Evolutionary conservation across 2,329 filamentous ascomycete species (phyloP).

Genomic region (Botrytis porri): DNA sequence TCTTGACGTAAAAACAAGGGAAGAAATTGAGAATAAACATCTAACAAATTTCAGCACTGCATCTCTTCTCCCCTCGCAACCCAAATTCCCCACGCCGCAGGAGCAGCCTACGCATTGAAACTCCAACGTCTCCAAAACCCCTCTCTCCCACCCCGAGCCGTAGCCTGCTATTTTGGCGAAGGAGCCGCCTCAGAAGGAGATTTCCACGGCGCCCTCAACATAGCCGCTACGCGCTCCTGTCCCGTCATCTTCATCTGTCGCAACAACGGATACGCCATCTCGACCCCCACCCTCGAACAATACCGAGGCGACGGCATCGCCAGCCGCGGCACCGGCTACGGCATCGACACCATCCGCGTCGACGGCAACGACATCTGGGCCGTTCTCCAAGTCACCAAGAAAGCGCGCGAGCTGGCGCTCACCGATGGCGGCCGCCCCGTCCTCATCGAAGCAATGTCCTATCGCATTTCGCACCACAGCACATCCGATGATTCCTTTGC

Average conservation of each 20-base stretch:
- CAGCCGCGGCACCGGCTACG: constrained; percentile 80
- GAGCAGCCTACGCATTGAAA: constrained; percentile 84
- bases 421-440: constrained; percentile 53
- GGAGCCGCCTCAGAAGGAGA: constrained; percentile 88
- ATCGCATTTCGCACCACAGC: constrained; percentile 96
- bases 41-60: constrained; percentile 54
- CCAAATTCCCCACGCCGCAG: constrained; percentile 83
- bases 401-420: constrained; percentile 67
- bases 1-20: background rate
- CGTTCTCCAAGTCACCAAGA: constrained; percentile 74
- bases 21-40: background rate
- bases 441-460: constrained; percentile 93
- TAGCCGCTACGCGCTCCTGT: constrained; percentile 83
- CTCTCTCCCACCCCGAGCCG: constrained; percentile 63
- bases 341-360: constrained; percentile 88
- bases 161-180: constrained; percentile 85
- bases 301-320: constrained; percentile 91
- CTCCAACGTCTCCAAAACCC: constrained; percentile 73
- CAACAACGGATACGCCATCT: constrained; percentile 91
- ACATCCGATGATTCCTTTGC: constrained; percentile 97
- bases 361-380: constrained; percentile 96
- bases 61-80: constrained; percentile 84
- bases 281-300: constrained; percentile 83
- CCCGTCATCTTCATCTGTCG: constrained; percentile 87
- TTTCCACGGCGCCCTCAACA: constrained; percentile 88